Evolutionary conservation across 345 rosid species (phyloP).

Genomic region (Lepidium sativum): DNA sequence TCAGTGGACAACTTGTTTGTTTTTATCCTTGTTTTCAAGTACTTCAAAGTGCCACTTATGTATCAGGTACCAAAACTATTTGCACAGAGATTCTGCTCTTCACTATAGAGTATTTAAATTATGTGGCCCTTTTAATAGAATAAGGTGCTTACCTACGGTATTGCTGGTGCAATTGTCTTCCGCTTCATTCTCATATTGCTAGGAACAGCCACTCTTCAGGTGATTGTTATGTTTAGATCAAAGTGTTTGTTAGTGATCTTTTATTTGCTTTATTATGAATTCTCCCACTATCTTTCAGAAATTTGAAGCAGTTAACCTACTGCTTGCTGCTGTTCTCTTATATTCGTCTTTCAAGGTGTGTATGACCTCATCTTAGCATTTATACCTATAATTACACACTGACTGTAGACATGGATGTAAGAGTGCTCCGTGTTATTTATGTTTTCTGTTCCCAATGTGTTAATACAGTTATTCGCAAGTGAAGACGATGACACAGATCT

Average conservation of each 20-base stretch:
- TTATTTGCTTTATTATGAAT: not conserved
- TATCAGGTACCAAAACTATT: conserved; percentile 62
- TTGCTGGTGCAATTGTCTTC: conserved; percentile 84
- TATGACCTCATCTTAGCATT: not conserved
- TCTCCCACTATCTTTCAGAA: conserved; percentile 38
- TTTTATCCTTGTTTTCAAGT: conserved; percentile 86
- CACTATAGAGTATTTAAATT: not conserved
- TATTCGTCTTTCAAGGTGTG: conserved; percentile 84
- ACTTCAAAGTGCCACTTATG: conserved; percentile 79
- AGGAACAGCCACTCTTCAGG: conserved; percentile 94
- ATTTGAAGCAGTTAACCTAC: conserved; percentile 73
- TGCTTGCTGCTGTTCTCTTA: conserved; percentile 71
- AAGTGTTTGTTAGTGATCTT: not conserved
- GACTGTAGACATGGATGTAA: not conserved
- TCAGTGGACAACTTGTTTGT: conserved; percentile 95
- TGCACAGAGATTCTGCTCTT: not conserved
- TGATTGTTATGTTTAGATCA: conserved; percentile 19
- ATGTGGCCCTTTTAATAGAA: conserved; percentile 33
- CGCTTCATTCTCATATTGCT: conserved; percentile 67
- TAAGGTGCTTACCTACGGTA: conserved; percentile 80
- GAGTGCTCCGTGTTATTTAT: not conserved
- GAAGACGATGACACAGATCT: conserved; percentile 81
- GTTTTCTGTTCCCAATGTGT: not conserved
- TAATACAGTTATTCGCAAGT: conserved; percentile 52
- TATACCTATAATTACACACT: conserved; percentile 2